Base-by-base conservation (phyloP, 2,329 filamentous ascomycete genomes). In the Pseudogymnoascus sp. region DNA sequence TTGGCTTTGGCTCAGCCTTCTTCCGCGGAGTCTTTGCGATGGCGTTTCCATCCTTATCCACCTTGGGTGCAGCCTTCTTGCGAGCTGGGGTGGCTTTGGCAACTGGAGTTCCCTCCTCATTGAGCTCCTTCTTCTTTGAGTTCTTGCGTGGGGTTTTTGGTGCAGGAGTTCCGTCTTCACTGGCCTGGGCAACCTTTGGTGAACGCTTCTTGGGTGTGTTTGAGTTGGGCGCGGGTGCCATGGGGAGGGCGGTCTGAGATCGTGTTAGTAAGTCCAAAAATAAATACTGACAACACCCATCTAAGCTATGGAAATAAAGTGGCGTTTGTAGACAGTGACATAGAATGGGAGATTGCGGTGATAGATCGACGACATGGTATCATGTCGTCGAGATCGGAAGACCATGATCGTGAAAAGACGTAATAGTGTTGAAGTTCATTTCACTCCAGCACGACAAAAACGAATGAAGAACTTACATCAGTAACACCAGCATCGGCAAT, bases 101-200 rank as follows among this genome's bases (percentile, higher is more conserved):
- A 4, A 61, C 36, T 9, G 33, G 59, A 40, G 33, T 61, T 23
- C 59, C 33, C 9, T 61, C 59, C 15, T 36, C 36, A 33, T 61
- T 40, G 59, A 38, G 19, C 13, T 36, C 36, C 31, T 23, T 40
- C 1, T 2, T 2, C 15, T 23, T 40, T 2, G 33, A 17, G 1
- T 61, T 61, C 59, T 61, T 61, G 33, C 59, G 59, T 19, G 59
- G 59, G 6, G 59, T 61, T 26, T 38, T 61, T n/a, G 38, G 31
- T 0, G 17, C 31, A 15, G 57, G 3, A 10, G 59, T 31, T 1
- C 38, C 59, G 5, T 40, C 35, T 7, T 26, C 28, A 11, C 33
- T 57, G 50, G 50, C 10, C 33, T 19, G 9, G 26, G 50, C 28
- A 6, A 3, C 33, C 17, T 57, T 57, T 9, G 50, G 28, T 2